phyloP scores from a whole-genome alignment of 108 stramenopile genomes.

The Epipyxis sp. region DNA sequence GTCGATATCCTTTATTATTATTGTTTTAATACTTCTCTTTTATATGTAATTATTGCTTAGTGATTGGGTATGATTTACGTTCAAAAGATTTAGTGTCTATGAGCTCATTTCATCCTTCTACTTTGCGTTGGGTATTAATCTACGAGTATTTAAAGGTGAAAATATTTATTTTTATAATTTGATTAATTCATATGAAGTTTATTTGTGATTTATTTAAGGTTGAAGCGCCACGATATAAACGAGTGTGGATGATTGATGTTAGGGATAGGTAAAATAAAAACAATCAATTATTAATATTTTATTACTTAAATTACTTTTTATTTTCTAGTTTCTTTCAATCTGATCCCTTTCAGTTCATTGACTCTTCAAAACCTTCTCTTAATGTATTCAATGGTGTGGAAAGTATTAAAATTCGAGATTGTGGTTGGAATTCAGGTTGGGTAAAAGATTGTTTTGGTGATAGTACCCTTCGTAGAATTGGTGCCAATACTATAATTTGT shows the following conservation, averaged over 20 bases:
- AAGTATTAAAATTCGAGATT: constrained; percentile 22
- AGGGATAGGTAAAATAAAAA: too few relatives aligned
- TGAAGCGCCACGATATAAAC: too few relatives aligned
- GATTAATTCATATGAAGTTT: too few relatives aligned
- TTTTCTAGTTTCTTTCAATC: constrained; percentile 36
- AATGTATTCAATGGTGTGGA: constrained; percentile 38
- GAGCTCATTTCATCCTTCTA: constrained; percentile 10
- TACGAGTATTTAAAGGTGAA: neutral
- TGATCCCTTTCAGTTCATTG: constrained; percentile 37
- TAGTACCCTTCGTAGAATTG: neutral
- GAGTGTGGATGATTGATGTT: constrained; percentile 33
- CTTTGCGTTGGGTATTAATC: constrained; percentile 36
- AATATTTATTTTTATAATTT: neutral
- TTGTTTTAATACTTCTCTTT: neutral
- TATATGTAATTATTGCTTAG: neutral
- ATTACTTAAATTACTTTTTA: too few relatives aligned
- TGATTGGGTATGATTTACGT: neutral
- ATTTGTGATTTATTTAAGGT: too few relatives aligned
- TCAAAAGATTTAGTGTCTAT: neutral
- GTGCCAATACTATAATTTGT: constrained; percentile 24
- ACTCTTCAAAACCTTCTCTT: neutral
- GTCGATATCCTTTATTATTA: neutral
- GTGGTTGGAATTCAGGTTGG: constrained; percentile 45
- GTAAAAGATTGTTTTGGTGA: constrained; percentile 37
- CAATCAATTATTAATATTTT: too few relatives aligned